Evolutionary conservation across 352 stramenopile genomes (phyloP).

Genomic region (Pythium coloratum): DNA sequence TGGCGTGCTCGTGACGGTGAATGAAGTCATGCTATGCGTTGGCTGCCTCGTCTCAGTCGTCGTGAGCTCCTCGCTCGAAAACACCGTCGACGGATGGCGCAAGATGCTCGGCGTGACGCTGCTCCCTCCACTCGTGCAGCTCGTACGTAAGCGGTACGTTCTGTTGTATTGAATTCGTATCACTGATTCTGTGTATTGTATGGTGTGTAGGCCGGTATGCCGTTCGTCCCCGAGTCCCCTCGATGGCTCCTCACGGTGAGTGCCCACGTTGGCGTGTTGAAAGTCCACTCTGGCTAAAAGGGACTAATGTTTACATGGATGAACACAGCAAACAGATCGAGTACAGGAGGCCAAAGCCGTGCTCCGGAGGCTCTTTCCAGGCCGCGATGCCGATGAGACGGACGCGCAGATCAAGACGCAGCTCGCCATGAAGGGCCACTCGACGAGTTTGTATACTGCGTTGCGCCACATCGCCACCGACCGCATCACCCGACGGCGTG

Average conservation of each 20-base stretch:
- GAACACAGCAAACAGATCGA: constrained; percentile 41
- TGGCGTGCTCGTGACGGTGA: constrained; percentile 59
- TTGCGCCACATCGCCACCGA: constrained; percentile 41
- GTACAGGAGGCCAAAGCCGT: constrained; percentile 42
- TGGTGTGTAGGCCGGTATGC: constrained; percentile 49
- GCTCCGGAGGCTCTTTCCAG: constrained; percentile 31
- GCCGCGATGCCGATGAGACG: constrained; percentile 9
- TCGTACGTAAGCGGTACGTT: constrained; percentile 32
- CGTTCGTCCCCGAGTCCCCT: constrained; percentile 66
- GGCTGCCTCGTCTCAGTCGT: constrained; percentile 66
- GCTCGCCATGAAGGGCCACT: constrained; percentile 29
- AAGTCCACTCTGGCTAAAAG: too few relatives aligned
- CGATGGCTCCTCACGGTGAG: constrained; percentile 62
- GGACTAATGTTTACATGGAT: background rate
- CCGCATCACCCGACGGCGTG: constrained; percentile 40
- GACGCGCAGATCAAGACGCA: constrained; percentile 30
- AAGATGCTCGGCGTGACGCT: constrained; percentile 68
- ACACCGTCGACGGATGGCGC: constrained; percentile 51
- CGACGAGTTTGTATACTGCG: constrained; percentile 36
- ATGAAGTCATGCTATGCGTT: constrained; percentile 76
- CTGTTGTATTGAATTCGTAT: background rate
- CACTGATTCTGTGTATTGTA: constrained; percentile 1
- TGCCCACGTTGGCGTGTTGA: background rate
- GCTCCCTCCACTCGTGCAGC: constrained; percentile 58
- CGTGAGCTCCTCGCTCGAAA: constrained; percentile 43